Conservation (phyloP, 129 eudicot species). For the Pittosporum tobira region DNA sequence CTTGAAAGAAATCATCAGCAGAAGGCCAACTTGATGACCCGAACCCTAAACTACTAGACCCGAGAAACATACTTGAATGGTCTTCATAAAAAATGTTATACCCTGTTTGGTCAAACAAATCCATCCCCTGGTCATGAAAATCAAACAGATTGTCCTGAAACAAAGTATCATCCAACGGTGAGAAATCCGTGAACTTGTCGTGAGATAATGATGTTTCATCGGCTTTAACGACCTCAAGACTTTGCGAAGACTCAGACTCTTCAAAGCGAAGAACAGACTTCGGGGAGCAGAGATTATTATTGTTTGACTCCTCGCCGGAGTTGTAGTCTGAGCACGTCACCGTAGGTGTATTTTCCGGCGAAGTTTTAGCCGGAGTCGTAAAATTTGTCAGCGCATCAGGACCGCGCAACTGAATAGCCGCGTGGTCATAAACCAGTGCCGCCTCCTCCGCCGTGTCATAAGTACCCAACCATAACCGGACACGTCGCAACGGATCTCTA, state of each 20-base stretch:
- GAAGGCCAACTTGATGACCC: constrained; percentile 35
- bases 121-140: constrained; percentile 38
- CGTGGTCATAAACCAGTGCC: constrained; percentile 97
- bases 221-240: constrained; percentile 15
- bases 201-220: constrained; percentile 21
- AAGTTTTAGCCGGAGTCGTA: constrained; percentile 17
- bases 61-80: constrained; percentile 10
- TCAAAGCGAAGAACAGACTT: constrained; percentile 58
- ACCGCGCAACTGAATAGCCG: constrained; percentile 92
- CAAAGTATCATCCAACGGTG: constrained; percentile 21
- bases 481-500: constrained; percentile 72
- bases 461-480: constrained; percentile 86
- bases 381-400: constrained; percentile 92
- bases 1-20: constrained; percentile 51
- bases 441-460: constrained; percentile 99
- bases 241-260: constrained; percentile 32
- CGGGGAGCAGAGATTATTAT: constrained; percentile 33
- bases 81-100: constrained; percentile 21
- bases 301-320: constrained; percentile 47
- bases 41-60: constrained; percentile 27
- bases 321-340: constrained; percentile 36
- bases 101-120: constrained; percentile 37
- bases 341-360: constrained; percentile 12
- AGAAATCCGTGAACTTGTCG: constrained; percentile 31
- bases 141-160: constrained; percentile 34